These are phyloP conservation scores for Carallia pectinifolia DNA, from an alignment of 345 rosid genomes.

Conservation along the genomic window DNA sequence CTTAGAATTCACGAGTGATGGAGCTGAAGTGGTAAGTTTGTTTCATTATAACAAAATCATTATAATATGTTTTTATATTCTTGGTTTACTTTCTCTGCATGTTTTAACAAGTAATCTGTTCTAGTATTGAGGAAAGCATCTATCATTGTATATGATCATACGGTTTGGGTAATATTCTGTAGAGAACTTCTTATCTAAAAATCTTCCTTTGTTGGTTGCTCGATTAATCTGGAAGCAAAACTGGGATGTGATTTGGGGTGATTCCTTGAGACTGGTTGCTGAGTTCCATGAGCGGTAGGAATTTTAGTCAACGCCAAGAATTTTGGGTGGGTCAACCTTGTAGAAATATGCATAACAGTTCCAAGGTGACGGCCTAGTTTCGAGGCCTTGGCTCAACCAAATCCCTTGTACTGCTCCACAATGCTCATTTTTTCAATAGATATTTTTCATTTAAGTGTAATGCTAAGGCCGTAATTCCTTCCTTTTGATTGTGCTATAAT, in stretches of 20 bases:
- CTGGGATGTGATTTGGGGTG: not conserved
- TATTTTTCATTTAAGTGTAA: too few species aligned
- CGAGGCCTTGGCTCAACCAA: too few species aligned
- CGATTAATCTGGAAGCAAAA: not conserved
- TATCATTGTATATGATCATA: not conserved
- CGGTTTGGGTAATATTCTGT: not conserved
- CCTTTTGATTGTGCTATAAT: too few species aligned
- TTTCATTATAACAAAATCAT: not conserved
- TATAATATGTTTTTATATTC: not conserved
- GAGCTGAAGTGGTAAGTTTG: constrained; percentile 77
- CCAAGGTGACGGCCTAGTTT: too few species aligned
- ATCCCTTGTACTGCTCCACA: too few species aligned
- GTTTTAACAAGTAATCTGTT: not conserved
- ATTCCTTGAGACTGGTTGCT: not conserved
- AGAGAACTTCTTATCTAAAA: not conserved
- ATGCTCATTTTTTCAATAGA: too few species aligned
- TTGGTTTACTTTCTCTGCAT: not conserved
- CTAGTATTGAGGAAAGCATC: not conserved
- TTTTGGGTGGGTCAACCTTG: too few species aligned
- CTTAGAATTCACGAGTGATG: constrained; percentile 82
- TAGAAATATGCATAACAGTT: too few species aligned
- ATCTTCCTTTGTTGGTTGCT: not conserved
- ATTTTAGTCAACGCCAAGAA: too few species aligned
- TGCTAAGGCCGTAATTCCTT: too few species aligned
- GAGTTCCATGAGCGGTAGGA: not conserved